Percentiles rank a stretch among this genome's conserved stretches.
phyloP scores from a whole-genome alignment of 2,329 filamentous ascomycete species.

The Pyrenochaeta sp. region DNA sequence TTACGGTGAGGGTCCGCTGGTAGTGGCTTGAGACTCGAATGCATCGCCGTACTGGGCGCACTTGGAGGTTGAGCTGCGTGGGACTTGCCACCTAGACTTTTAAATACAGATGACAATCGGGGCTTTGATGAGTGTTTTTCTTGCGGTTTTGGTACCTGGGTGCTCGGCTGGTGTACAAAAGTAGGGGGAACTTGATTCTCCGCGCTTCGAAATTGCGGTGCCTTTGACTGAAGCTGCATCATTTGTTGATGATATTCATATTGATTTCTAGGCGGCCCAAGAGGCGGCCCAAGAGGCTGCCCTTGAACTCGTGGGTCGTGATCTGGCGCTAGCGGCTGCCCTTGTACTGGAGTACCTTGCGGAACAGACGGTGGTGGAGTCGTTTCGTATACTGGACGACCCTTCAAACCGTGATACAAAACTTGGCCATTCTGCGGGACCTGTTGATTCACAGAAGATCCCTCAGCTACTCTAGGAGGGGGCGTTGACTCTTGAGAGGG shows the following conservation, averaged over 20 bases:
- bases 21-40: slow-evolving; percentile 3
- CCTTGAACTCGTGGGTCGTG: slow-evolving; percentile 24
- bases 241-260: slow-evolving; percentile 43
- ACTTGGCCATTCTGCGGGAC: slow-evolving; percentile 8
- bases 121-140: slow-evolving; percentile 36
- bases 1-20: slow-evolving; percentile 20
- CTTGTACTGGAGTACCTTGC: slow-evolving; percentile 16
- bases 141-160: slow-evolving; percentile 32
- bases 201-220: slow-evolving; percentile 52
- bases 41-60: slow-evolving; percentile 2
- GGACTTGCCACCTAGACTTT: slow-evolving; percentile 42
- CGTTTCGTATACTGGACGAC: slow-evolving; percentile 16
- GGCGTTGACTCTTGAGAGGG: slow-evolving; percentile 16
- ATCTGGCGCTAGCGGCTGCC: slow-evolving; percentile 12
- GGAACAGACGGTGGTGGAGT: slow-evolving; percentile 11
- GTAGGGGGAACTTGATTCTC: slow-evolving; percentile 52
- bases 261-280: slow-evolving; percentile 30
- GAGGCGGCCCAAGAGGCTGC: slow-evolving; percentile 12
- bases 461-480: slow-evolving; percentile 9
- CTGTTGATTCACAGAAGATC: slow-evolving; percentile 9
- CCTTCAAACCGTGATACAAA: slow-evolving; percentile 13
- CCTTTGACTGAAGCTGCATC: slow-evolving; percentile 43
- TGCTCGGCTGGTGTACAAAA: slow-evolving; percentile 35
- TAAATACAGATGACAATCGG: slow-evolving; percentile 57
- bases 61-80: slow-evolving; percentile 17